phyloP scores from a whole-genome alignment of 2,329 filamentous ascomycete species.

The Cryphonectria naterciae region DNA sequence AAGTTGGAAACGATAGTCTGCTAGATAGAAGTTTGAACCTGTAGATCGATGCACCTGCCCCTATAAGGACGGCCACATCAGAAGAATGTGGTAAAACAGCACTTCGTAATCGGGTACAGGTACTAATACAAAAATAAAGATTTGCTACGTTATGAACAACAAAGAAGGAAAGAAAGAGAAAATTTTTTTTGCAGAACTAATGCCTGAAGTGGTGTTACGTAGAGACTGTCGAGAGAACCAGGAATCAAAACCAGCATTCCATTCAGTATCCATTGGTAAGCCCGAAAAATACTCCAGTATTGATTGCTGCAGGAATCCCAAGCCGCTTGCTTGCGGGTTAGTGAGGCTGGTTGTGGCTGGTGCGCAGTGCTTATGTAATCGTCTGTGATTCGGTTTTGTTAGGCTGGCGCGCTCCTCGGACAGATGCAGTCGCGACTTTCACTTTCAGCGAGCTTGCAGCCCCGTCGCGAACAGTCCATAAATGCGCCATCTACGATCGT shows the following conservation, averaged over 20 bases:
- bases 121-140: constrained; percentile 28
- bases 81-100: constrained; percentile 20
- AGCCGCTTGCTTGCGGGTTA: neutral
- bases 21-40: constrained; percentile 25
- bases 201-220: neutral
- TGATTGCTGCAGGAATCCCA: neutral
- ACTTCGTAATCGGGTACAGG: constrained; percentile 17
- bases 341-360: constrained; percentile 4
- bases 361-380: constrained; percentile 22
- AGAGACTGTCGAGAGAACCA: neutral
- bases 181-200: neutral
- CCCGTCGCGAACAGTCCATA: constrained; percentile 10
- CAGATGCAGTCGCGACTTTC: constrained; percentile 18
- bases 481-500: constrained; percentile 24
- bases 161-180: neutral
- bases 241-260: neutral
- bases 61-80: constrained; percentile 16
- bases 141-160: neutral
- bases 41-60: constrained; percentile 16
- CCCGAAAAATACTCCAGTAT: neutral
- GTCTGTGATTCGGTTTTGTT: neutral
- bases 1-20: constrained; percentile 41
- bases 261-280: neutral
- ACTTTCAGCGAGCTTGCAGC: constrained; percentile 8
- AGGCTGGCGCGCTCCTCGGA: constrained; percentile 6